A percentile compares a stretch with the other conserved stretches of the same genome.
phyloP scores from a whole-genome alignment of 139 green algal species.

The Chlamydomonas urium region DNA sequence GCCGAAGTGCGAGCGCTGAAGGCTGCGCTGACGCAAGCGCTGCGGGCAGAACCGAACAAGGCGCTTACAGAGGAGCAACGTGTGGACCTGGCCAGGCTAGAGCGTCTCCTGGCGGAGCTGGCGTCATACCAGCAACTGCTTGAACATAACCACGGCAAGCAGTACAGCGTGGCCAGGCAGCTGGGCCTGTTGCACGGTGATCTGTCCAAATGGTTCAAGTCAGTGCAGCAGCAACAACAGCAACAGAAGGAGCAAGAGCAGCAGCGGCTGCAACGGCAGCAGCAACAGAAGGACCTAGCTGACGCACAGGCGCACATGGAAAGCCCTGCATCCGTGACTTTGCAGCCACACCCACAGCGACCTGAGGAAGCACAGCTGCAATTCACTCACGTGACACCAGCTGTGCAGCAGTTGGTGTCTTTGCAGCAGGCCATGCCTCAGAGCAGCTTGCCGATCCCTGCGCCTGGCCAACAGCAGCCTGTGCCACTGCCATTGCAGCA shows the following conservation, averaged over 20 bases:
- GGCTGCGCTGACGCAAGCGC: not conserved
- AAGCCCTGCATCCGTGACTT: too few species aligned
- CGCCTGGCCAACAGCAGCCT: too few species aligned
- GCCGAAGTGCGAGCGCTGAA: conserved; percentile 3
- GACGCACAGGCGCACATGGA: too few species aligned
- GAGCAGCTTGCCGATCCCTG: too few species aligned
- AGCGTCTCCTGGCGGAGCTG: conserved; percentile 4
- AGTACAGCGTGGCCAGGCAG: conserved; percentile 16
- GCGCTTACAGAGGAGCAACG: not conserved
- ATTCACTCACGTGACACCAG: too few species aligned
- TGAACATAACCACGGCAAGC: not conserved
- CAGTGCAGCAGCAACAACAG: not conserved
- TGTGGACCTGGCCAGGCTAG: not conserved
- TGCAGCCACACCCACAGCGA: too few species aligned
- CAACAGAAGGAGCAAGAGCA: not conserved
- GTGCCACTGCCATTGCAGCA: too few species aligned
- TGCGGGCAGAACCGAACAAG: not conserved
- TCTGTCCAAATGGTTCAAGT: conserved; percentile 1
- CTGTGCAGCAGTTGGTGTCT: too few species aligned
- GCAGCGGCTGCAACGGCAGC: not conserved
- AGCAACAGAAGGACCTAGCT: not conserved
- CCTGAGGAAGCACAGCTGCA: too few species aligned
- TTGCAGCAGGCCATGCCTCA: too few species aligned
- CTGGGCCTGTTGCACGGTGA: conserved; percentile 4
- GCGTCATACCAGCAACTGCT: not conserved